Percentiles rank a stretch among this genome's conserved stretches.
Evolutionary conservation across 176 grass and related monocot genomes (phyloP).

Genomic region (Oropetium thomaeum): DNA sequence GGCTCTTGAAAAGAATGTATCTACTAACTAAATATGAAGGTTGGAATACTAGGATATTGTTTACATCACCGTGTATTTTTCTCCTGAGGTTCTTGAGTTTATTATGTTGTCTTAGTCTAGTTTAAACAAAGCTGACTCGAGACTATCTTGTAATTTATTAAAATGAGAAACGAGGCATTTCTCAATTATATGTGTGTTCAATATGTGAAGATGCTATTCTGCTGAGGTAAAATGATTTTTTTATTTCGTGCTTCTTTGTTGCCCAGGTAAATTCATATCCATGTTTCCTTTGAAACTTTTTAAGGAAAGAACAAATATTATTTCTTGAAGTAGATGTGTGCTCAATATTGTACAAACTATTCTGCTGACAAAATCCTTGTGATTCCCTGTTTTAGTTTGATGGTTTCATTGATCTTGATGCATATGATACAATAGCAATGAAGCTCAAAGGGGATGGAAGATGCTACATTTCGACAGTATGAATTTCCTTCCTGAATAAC

Average conservation of each 20-base stretch:
- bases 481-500: background rate
- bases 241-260: background rate
- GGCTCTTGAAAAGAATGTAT: background rate
- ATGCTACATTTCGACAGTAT: slow-evolving; percentile 96
- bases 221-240: background rate
- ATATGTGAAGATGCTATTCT: background rate
- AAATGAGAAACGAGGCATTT: no score
- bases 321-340: background rate
- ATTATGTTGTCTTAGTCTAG: background rate
- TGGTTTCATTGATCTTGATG: slow-evolving; percentile 86
- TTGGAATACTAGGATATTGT: background rate
- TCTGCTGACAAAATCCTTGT: slow-evolving; percentile 16
- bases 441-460: slow-evolving; percentile 90
- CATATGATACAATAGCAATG: slow-evolving; percentile 97
- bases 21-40: background rate
- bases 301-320: background rate
- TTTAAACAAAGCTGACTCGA: background rate
- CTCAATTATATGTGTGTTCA: no score
- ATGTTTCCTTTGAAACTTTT: background rate
- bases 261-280: background rate
- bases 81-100: background rate
- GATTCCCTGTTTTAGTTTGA: slow-evolving; percentile 59
- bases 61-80: slow-evolving; percentile 17
- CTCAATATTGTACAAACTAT: background rate
- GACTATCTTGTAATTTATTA: background rate